Conservation (phyloP, 164 flowering plant genomes). For the Houttuynia cordata region DNA sequence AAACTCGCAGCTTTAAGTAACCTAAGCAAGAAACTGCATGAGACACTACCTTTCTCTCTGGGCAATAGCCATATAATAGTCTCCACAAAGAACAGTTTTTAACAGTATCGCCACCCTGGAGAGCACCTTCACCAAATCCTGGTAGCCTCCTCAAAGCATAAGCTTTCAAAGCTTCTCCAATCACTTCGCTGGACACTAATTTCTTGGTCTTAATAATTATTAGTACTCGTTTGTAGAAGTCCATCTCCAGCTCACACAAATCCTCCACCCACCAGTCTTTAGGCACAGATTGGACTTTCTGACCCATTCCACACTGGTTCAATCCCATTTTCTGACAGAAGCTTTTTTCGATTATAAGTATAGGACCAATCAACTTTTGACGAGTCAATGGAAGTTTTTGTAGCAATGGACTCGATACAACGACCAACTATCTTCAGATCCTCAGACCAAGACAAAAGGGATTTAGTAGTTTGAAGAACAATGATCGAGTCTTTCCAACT, state of each 20-base stretch:
- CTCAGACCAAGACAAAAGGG: slow-evolving; percentile 53
- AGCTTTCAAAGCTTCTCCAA: slow-evolving; percentile 83
- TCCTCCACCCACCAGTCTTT: slow-evolving; percentile 99
- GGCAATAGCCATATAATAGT: slow-evolving; percentile 67
- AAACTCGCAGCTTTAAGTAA: slow-evolving; percentile 60
- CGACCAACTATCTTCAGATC: slow-evolving; percentile 56
- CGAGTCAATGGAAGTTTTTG: slow-evolving; percentile 57
- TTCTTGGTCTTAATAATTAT: slow-evolving; percentile 42
- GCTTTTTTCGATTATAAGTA: slow-evolving; percentile 61
- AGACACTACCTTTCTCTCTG: slow-evolving; percentile 53
- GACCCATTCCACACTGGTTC: slow-evolving; percentile 40
- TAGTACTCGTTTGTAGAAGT: slow-evolving; percentile 53
- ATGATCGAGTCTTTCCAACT: slow-evolving; percentile 95
- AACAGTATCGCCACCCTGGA: slow-evolving; percentile 27
- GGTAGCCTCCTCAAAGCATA: slow-evolving; percentile 57
- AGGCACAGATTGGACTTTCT: slow-evolving; percentile 44
- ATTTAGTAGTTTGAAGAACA: slow-evolving; percentile 63
- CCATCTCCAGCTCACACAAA: slow-evolving; percentile 75
- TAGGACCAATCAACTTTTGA: slow-evolving; percentile 89
- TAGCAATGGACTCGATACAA: slow-evolving; percentile 64
- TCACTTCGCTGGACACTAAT: slow-evolving; percentile 32
- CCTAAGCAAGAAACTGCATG: slow-evolving; percentile 69
- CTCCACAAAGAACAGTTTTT: slow-evolving; percentile 40
- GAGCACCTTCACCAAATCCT: slow-evolving; percentile 43
- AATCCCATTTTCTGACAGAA: slow-evolving; percentile 52